Percentiles rank a stretch among this genome's conserved stretches.
Conservation (phyloP, 2,329 filamentous ascomycete species). For the Verticillium klebahnii region DNA sequence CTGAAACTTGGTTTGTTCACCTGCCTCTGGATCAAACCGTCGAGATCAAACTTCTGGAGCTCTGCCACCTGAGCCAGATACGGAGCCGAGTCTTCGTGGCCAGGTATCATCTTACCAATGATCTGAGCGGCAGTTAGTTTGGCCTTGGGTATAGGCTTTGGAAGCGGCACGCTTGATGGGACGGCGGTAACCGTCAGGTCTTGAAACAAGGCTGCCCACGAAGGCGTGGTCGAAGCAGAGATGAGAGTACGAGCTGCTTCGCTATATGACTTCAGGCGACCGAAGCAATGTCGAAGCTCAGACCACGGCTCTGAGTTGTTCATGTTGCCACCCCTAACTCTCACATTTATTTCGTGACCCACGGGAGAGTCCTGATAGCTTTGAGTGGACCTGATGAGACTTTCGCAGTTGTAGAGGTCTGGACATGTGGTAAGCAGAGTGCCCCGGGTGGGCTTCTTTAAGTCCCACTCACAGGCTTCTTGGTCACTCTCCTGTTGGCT, state of each 20-base stretch:
- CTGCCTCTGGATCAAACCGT: constrained; percentile 15
- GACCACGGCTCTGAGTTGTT: constrained; percentile 18
- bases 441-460: rapidly evolving
- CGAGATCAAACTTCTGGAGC: constrained; percentile 18
- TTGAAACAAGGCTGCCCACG: constrained; percentile 25
- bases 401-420: constrained; percentile 4
- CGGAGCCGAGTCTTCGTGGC: not conserved
- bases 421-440: too few species aligned
- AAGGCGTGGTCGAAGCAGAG: constrained; percentile 5
- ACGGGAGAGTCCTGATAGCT: not conserved
- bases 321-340: constrained; percentile 4
- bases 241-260: constrained; percentile 13
- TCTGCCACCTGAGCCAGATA: constrained; percentile 10
- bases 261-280: constrained; percentile 19
- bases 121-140: constrained; percentile 15
- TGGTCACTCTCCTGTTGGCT: not conserved
- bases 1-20: constrained; percentile 11
- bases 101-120: constrained; percentile 15
- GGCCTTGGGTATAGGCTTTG: constrained; percentile 13
- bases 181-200: constrained; percentile 21
- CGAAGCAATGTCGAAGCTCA: constrained; percentile 22
- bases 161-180: constrained; percentile 15
- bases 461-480: not conserved
- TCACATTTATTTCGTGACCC: not conserved
- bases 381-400: not conserved